Evolutionary conservation across 2,329 filamentous ascomycete species (phyloP).

Genomic region (Atkinsonella hypoxylon): DNA sequence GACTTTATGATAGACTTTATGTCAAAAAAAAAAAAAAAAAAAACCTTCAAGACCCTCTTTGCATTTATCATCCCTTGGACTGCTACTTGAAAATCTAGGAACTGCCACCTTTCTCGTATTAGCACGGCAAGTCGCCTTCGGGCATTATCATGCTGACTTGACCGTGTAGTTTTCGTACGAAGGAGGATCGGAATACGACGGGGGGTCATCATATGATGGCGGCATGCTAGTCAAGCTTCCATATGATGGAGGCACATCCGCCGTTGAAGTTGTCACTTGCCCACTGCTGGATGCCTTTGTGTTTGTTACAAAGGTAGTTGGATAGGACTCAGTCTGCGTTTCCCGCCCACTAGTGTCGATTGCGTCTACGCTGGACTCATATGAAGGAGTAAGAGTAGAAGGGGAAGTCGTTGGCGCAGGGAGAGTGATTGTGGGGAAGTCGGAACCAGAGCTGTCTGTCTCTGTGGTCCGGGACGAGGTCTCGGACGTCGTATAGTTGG

Average conservation of each 20-base stretch:
- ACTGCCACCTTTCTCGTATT: too few relatives aligned
- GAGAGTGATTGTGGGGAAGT: neutral
- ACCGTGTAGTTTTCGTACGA: neutral
- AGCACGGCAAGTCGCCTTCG: too few relatives aligned
- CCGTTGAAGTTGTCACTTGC: neutral
- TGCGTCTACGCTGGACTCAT: slow-evolving; percentile 1
- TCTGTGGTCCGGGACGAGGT: neutral
- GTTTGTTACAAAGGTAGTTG: slow-evolving; percentile 2
- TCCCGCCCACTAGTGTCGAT: neutral
- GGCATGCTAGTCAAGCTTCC: neutral
- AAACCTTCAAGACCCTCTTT: neutral
- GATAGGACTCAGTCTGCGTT: neutral
- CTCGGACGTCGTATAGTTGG: neutral
- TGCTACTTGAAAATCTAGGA: too few relatives aligned
- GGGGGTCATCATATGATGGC: slow-evolving; percentile 2
- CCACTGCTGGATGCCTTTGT: neutral
- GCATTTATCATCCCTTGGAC: too few relatives aligned
- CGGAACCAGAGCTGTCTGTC: neutral
- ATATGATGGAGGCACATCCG: neutral
- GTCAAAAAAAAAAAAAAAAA: neutral
- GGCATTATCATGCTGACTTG: neutral
- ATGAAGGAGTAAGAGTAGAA: neutral
- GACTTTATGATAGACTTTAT: slow-evolving; percentile 1
- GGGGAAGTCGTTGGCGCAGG: neutral
- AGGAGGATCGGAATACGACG: slow-evolving; percentile 2